Conservation (phyloP, 768 basidiomycete genomes). For the Aureoboletus auriporus region DNA sequence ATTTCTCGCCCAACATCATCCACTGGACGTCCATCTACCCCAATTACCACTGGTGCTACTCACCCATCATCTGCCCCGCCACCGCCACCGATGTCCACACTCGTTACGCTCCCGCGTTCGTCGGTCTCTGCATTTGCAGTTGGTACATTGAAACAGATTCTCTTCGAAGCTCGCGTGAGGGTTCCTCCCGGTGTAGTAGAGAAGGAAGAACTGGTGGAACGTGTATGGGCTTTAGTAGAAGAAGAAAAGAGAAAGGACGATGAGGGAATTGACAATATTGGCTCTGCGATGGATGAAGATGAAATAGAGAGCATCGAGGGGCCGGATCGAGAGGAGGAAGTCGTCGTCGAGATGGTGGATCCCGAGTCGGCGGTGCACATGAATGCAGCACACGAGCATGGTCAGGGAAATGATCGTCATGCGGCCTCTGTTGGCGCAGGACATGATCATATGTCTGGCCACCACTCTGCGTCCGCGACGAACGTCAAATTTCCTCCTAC, state of each 20-base stretch:
- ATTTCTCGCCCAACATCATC: slow-evolving; percentile 18
- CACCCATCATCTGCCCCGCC: slow-evolving; percentile 15
- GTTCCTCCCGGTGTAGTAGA: slow-evolving; percentile 57
- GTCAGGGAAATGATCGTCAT: not conserved
- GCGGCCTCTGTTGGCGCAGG: not conserved
- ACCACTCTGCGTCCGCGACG: not conserved
- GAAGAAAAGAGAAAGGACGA: slow-evolving; percentile 56
- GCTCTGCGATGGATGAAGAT: slow-evolving; percentile 21
- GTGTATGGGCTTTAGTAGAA: slow-evolving; percentile 58
- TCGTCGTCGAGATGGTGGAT: slow-evolving; percentile 11
- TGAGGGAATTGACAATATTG: slow-evolving; percentile 30
- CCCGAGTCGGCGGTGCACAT: slow-evolving; percentile 12
- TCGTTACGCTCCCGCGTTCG: slow-evolving; percentile 58
- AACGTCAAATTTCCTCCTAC: not conserved
- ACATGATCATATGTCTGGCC: not conserved
- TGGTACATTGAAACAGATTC: slow-evolving; percentile 67
- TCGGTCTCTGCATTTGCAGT: slow-evolving; percentile 63
- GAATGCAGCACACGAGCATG: slow-evolving; percentile 2
- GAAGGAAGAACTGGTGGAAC: slow-evolving; percentile 77
- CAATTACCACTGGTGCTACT: slow-evolving; percentile 5
- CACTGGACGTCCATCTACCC: slow-evolving; percentile 8
- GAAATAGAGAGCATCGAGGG: slow-evolving; percentile 27
- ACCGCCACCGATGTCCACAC: slow-evolving; percentile 56
- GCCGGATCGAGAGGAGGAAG: slow-evolving; percentile 16
- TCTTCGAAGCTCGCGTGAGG: slow-evolving; percentile 79